A percentile compares a stretch with the other conserved stretches of the same genome.
phyloP scores from a whole-genome alignment of 2,329 filamentous ascomycete species.

The Fragosphaeria purpurea region DNA sequence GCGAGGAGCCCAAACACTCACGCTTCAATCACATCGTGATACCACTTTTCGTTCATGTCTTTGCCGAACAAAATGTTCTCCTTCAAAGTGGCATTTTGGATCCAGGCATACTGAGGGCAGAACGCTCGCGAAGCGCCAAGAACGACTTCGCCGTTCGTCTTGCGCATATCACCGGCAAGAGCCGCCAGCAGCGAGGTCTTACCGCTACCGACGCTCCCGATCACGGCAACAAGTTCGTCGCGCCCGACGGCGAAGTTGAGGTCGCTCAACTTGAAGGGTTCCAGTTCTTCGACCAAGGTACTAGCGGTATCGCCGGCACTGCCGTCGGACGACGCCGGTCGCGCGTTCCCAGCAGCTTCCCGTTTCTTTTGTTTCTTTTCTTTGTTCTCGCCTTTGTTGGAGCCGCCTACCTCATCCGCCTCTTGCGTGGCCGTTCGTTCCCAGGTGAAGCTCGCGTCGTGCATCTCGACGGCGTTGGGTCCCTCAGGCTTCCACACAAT shows the following conservation, averaged over 20 bases:
- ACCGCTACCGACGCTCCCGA: constrained; percentile 78
- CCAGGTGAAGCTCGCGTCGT: constrained; percentile 76
- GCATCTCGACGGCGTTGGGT: constrained; percentile 61
- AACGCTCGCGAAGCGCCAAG: constrained; percentile 77
- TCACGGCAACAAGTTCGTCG: constrained; percentile 74
- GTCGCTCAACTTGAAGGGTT: constrained; percentile 63
- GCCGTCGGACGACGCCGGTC: constrained; percentile 18
- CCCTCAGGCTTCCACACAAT: constrained; percentile 45
- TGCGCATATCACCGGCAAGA: constrained; percentile 87
- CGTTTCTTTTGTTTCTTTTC: constrained; percentile 21
- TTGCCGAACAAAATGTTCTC: constrained; percentile 91
- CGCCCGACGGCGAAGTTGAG: constrained; percentile 59
- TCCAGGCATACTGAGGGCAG: constrained; percentile 96
- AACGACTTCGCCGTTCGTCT: constrained; percentile 61
- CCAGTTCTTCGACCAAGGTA: constrained; percentile 45
- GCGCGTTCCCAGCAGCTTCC: background rate
- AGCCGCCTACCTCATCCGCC: constrained; percentile 36
- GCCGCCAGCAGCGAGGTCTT: constrained; percentile 86
- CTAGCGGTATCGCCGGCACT: constrained; percentile 43
- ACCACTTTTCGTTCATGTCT: constrained; percentile 65
- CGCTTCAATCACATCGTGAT: constrained; percentile 71
- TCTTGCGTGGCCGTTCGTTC: constrained; percentile 55
- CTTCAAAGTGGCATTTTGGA: constrained; percentile 79
- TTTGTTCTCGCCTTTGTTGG: constrained; percentile 28
- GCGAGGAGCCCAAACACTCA: constrained; percentile 26